Evolutionary conservation across 768 basidiomycete species (phyloP).

Genomic region (Auriscalpium vulgare): DNA sequence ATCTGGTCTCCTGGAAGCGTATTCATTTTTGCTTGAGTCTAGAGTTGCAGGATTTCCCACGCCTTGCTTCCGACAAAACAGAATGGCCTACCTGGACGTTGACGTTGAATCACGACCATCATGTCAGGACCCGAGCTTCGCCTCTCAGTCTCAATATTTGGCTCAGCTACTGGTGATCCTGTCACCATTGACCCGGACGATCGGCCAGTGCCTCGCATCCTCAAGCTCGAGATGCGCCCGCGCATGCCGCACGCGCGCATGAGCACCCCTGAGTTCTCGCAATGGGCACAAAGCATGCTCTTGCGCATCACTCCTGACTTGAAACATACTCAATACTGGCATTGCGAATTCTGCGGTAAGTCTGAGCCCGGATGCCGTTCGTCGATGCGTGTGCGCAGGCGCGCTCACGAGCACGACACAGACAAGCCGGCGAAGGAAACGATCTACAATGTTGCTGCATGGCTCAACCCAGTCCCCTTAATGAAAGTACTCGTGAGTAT

Average conservation of each 20-base stretch:
- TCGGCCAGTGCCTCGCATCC: not conserved
- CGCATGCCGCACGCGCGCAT: not conserved
- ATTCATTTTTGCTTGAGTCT: too few relatives aligned
- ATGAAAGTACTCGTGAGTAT: too few relatives aligned
- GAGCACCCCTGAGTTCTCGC: not conserved
- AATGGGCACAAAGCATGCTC: not conserved
- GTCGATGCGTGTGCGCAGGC: too few relatives aligned
- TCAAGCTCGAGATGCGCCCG: not conserved
- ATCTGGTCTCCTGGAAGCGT: too few relatives aligned
- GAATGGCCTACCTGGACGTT: too few relatives aligned
- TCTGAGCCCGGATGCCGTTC: not conserved
- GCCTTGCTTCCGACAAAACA: too few relatives aligned
- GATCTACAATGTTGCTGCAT: not conserved
- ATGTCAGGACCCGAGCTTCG: not conserved
- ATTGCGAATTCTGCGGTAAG: not conserved
- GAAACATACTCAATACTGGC: not conserved
- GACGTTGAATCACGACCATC: not conserved
- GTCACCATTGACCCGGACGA: not conserved
- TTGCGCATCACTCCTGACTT: not conserved
- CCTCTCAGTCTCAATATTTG: not conserved
- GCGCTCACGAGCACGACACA: too few relatives aligned
- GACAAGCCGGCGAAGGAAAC: not conserved
- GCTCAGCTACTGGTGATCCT: not conserved
- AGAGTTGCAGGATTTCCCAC: too few relatives aligned
- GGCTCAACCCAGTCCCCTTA: too few relatives aligned